A percentile compares a stretch with the other conserved stretches of the same genome.
Conservation (phyloP, 805 yeast species). For the Wickerhamiella musiphila region DNA sequence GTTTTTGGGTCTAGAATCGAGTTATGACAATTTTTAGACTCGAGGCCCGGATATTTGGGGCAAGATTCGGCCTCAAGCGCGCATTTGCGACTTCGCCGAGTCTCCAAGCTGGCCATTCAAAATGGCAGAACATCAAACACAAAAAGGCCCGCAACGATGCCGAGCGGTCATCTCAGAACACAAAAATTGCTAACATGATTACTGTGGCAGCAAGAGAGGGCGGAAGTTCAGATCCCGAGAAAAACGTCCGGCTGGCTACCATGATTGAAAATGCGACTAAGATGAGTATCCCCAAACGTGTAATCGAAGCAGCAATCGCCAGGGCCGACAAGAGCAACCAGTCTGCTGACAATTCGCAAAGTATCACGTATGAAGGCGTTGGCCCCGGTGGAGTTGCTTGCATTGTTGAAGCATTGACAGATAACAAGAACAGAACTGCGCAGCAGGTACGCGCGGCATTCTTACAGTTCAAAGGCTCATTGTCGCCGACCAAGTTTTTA, state of each 20-base stretch:
- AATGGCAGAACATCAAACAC: constrained; percentile 91
- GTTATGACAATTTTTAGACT: too few species aligned
- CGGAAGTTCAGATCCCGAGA: constrained; percentile 50
- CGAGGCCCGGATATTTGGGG: too few species aligned
- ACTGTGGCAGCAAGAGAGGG: constrained; percentile 51
- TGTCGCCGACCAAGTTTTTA: constrained; percentile 63
- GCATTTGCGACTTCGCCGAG: not conserved
- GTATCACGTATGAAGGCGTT: constrained; percentile 66
- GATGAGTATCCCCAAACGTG: constrained; percentile 62
- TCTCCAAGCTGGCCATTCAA: constrained; percentile 62
- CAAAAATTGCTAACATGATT: constrained; percentile 54
- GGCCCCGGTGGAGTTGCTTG: constrained; percentile 88
- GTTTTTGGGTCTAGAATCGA: too few species aligned
- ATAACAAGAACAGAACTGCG: constrained; percentile 70
- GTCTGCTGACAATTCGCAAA: constrained; percentile 47
- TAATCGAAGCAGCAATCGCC: constrained; percentile 73
- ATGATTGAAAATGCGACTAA: constrained; percentile 65
- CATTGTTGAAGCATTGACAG: constrained; percentile 74
- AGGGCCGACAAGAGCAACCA: constrained; percentile 32
- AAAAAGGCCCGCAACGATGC: constrained; percentile 89
- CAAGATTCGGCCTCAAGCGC: too few species aligned
- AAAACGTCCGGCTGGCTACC: constrained; percentile 44
- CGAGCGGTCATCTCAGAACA: constrained; percentile 48
- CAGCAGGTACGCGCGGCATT: constrained; percentile 60
- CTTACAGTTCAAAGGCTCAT: constrained; percentile 38